Conservation (phyloP, 306 rosid genomes). For the Mucuna pruriens region DNA sequence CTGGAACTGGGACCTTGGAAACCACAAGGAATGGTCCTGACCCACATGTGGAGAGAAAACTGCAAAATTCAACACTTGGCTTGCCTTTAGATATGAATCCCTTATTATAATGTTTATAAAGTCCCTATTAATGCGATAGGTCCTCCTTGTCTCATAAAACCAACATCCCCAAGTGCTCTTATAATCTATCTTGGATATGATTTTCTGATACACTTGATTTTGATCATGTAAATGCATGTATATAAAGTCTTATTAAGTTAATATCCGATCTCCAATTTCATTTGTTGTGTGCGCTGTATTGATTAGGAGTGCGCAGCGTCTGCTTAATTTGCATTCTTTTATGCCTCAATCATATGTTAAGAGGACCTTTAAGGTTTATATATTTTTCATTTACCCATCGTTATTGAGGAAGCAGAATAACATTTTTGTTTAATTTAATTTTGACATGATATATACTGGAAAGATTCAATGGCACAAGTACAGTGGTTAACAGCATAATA, state of each 20-base stretch:
- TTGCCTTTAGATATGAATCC: constrained; percentile 39
- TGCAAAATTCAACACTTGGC: constrained; percentile 47
- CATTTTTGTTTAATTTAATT: constrained; percentile 9
- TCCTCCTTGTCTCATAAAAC: constrained; percentile 63
- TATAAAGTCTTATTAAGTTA: constrained; percentile 34
- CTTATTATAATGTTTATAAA: constrained; percentile 1
- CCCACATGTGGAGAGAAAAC: constrained; percentile 59
- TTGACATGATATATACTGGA: background rate
- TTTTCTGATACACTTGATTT: constrained; percentile 52
- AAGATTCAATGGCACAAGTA: constrained; percentile 32
- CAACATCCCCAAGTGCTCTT: constrained; percentile 80
- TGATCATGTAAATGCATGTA: constrained; percentile 35
- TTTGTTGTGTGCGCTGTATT: constrained; percentile 35
- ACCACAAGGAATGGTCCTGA: constrained; percentile 48
- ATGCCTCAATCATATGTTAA: constrained; percentile 23
- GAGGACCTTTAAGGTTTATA: background rate
- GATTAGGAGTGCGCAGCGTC: constrained; percentile 24
- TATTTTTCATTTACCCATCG: background rate
- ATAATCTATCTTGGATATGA: constrained; percentile 70
- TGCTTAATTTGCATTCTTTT: constrained; percentile 18
- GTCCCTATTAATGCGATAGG: constrained; percentile 55
- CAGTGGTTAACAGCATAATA: background rate
- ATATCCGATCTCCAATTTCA: constrained; percentile 37
- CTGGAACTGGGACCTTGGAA: constrained; percentile 66
- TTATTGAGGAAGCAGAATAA: background rate